Percentiles rank a stretch among this genome's conserved stretches.
These are phyloP conservation scores for Solidago caesia DNA, from an alignment of 129 eudicot genomes.

Conservation along the genomic window DNA sequence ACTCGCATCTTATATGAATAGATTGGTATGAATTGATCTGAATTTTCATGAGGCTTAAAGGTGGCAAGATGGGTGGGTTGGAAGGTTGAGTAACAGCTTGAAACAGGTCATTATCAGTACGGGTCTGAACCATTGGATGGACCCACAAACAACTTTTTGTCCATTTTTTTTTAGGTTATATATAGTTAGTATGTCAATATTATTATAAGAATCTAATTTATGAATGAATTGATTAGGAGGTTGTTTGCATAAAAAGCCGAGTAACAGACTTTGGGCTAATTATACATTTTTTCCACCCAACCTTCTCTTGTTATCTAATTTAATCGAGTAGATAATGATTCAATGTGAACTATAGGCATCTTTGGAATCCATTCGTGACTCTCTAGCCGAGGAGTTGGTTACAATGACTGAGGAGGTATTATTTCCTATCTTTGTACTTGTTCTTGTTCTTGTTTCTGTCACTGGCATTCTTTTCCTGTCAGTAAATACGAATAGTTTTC, in stretches of 20 bases:
- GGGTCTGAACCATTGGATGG: neutral
- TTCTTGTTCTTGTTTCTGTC: neutral
- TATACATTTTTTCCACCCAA: neutral
- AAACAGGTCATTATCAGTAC: neutral
- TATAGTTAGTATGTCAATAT: neutral
- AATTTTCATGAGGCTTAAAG: neutral
- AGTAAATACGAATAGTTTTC: neutral
- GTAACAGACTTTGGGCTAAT: neutral
- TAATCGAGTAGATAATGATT: slow-evolving; percentile 7
- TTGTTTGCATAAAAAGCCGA: neutral
- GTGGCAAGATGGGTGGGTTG: slow-evolving; percentile 10
- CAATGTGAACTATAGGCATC: slow-evolving; percentile 56
- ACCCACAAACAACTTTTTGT: neutral
- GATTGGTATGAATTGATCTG: slow-evolving; percentile 62
- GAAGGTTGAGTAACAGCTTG: slow-evolving; percentile 3
- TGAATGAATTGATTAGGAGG: neutral
- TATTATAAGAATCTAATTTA: neutral
- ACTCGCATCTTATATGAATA: slow-evolving; percentile 88
- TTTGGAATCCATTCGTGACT: slow-evolving; percentile 91
- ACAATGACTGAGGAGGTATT: slow-evolving; percentile 87
- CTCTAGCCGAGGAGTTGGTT: slow-evolving; percentile 97
- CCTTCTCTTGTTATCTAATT: slow-evolving; percentile 16
- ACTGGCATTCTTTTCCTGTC: slow-evolving; percentile 1
- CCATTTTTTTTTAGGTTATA: neutral
- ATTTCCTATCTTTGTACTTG: neutral